phyloP scores from a whole-genome alignment of 2,329 filamentous ascomycete species.

The Monosporascus sp. region DNA sequence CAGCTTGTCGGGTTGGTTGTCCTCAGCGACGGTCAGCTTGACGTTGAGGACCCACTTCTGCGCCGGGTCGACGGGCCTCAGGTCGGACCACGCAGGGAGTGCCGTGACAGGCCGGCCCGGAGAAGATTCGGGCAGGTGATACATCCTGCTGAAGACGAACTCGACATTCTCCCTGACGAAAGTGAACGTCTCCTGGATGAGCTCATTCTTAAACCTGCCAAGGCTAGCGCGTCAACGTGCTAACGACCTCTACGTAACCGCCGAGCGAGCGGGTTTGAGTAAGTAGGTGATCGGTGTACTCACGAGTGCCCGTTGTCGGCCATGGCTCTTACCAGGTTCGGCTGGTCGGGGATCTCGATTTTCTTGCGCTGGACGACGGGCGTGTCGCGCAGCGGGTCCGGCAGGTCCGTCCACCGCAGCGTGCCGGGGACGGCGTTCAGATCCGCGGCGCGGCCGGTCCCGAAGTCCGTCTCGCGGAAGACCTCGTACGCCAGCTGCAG shows the following conservation, averaged over 20 bases:
- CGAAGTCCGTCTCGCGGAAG: conserved; percentile 42
- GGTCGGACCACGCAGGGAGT: conserved; percentile 42
- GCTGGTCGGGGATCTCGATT: conserved; percentile 51
- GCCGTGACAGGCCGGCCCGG: conserved; percentile 19
- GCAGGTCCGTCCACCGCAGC: conserved; percentile 55
- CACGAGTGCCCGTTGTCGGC: conserved; percentile 49
- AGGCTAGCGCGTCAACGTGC: background rate
- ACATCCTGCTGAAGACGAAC: conserved; percentile 46
- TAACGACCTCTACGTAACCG: background rate
- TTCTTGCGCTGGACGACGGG: conserved; percentile 49
- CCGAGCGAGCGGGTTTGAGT: background rate
- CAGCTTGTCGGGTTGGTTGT: conserved; percentile 53
- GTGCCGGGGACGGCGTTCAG: conserved; percentile 41
- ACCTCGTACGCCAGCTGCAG: conserved; percentile 53
- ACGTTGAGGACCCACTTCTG: conserved; percentile 53
- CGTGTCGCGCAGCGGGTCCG: conserved; percentile 48
- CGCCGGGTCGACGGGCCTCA: conserved; percentile 44
- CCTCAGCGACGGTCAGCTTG: conserved; percentile 48
- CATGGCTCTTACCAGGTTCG: conserved; percentile 42
- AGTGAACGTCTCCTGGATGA: conserved; percentile 47
- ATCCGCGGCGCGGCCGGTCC: conserved; percentile 28
- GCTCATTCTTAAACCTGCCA: conserved; percentile 46
- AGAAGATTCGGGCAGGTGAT: conserved; percentile 30
- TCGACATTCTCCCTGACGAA: conserved; percentile 52
- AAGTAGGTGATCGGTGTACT: conserved; percentile 10